Percentiles rank a stretch among this genome's conserved stretches.
Evolutionary conservation across 2,329 filamentous ascomycete species (phyloP).

Genomic region (Pyrenophora graminea): DNA sequence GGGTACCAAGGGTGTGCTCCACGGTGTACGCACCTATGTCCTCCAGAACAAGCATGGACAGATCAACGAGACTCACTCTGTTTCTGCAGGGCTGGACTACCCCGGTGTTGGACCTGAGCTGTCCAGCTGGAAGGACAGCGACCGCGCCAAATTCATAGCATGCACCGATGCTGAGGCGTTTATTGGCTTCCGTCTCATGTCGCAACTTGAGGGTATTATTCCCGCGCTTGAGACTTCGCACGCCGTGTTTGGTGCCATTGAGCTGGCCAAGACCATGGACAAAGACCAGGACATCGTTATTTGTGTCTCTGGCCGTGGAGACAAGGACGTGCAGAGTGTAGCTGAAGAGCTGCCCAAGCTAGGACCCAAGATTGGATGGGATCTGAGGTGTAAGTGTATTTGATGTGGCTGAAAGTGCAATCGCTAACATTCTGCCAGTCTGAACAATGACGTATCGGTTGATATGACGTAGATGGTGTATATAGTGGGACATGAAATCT

Average conservation of each 20-base stretch:
- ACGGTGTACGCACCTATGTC: slow-evolving; percentile 94
- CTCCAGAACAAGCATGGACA: slow-evolving; percentile 92
- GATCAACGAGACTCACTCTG: slow-evolving; percentile 92
- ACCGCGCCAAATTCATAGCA: slow-evolving; percentile 84
- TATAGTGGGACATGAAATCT: slow-evolving; percentile 1
- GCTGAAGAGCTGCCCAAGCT: slow-evolving; percentile 89
- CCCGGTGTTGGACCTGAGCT: slow-evolving; percentile 95
- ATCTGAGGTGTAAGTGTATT: slow-evolving; percentile 56
- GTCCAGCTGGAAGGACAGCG: slow-evolving; percentile 86
- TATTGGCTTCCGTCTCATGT: slow-evolving; percentile 80
- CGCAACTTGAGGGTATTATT: slow-evolving; percentile 92
- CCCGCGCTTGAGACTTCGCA: slow-evolving; percentile 93
- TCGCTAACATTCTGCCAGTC: slow-evolving; percentile 33
- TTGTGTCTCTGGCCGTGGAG: slow-evolving; percentile 87
- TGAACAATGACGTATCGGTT: slow-evolving; percentile 13
- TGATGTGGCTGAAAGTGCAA: neutral
- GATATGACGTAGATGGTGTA: neutral
- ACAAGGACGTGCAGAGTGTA: slow-evolving; percentile 98
- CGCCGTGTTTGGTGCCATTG: slow-evolving; percentile 84
- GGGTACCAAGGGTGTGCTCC: slow-evolving; percentile 88
- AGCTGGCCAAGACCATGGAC: slow-evolving; percentile 89
- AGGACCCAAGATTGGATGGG: slow-evolving; percentile 83
- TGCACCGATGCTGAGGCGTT: slow-evolving; percentile 93
- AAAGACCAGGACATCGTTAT: slow-evolving; percentile 91
- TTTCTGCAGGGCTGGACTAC: slow-evolving; percentile 95